Base-by-base conservation (phyloP, 805 yeast species). In the Saccharomyces eubayanus region DNA sequence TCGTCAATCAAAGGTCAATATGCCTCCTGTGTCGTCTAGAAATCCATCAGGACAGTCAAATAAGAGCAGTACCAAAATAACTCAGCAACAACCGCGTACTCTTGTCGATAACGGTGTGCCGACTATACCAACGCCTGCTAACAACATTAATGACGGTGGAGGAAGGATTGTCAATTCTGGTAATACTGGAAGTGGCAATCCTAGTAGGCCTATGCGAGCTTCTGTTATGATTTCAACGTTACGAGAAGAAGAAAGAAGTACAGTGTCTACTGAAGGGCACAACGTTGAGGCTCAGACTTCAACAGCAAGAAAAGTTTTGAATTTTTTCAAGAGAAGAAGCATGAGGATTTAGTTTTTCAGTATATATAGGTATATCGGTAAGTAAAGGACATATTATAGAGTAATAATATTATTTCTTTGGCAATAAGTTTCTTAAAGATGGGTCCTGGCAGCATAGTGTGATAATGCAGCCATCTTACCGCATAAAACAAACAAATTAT, bases 301-400 rank as follows among this genome's bases (percentile, higher is more conserved):
- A 49, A 85, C 94, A 1, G 89, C 94, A 5, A 81, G 83, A 64
- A 82, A 82, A 62, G 90, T 85, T 9, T 81, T 85, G 78, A 91
- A 85, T 67, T 85, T 85, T 66, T 85, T 85, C 74, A 84, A 84
- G 65, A 78, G 91, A 70, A 79, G 88, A 70, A 81, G 78, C 58
- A 69, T 73, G 74, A 66, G 71, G 56, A 31, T 62, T 16, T 63
- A 46, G 57, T 12, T 10, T 12, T n/a, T 36, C 24, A 36, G 24
- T 28, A 28, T 36, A 36, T 16, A 16, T 36, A 36, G 21, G 10
- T 16, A 36, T 36, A 36, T 8, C 43, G 43, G 24, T 16, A 10
- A 31, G 14, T 31, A 36, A 16, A 36, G 5, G n/a, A 2, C 16
- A 36, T 9, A 36, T 36, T 16, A 16, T 36, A 36, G 43, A 36